Conservation (phyloP, 2,329 filamentous ascomycete genomes). For the Camptophora hylomeconis region DNA sequence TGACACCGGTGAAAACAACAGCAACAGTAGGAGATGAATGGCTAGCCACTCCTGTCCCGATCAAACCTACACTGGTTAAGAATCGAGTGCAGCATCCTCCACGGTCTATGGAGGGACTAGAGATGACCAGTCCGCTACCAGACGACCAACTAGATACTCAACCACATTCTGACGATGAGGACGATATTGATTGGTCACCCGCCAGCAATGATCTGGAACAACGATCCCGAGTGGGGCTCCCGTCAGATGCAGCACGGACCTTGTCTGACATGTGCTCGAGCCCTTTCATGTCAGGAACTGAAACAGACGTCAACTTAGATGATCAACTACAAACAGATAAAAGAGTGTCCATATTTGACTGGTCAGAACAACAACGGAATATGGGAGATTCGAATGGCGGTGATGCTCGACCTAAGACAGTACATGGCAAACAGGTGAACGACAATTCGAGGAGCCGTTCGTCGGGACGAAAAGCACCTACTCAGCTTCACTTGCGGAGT, state of each 20-base stretch:
- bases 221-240: no score
- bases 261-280: no score
- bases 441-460: constrained; percentile 44
- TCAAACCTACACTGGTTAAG: no score
- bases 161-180: constrained; percentile 37
- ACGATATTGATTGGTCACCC: constrained; percentile 1
- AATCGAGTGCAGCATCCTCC: no score
- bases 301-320: constrained; percentile 12
- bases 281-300: no score
- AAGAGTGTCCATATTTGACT: constrained; percentile 48
- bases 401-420: constrained; percentile 46
- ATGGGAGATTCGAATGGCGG: constrained; percentile 40
- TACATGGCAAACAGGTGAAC: constrained; percentile 49
- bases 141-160: constrained; percentile 45
- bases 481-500: constrained; percentile 49
- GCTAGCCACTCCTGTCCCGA: no score
- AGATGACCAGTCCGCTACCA: no score
- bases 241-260: no score
- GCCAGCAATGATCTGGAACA: neutral
- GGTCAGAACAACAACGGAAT: constrained; percentile 45
- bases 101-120: no score
- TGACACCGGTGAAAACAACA: no score
- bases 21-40: no score
- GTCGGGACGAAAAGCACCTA: constrained; percentile 43
- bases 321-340: constrained; percentile 26